Evolutionary conservation across 108 stramenopile species (phyloP), one percentile per base, ranked within the genome.

Genomic region (Cylindrotheca closterium): DNA sequence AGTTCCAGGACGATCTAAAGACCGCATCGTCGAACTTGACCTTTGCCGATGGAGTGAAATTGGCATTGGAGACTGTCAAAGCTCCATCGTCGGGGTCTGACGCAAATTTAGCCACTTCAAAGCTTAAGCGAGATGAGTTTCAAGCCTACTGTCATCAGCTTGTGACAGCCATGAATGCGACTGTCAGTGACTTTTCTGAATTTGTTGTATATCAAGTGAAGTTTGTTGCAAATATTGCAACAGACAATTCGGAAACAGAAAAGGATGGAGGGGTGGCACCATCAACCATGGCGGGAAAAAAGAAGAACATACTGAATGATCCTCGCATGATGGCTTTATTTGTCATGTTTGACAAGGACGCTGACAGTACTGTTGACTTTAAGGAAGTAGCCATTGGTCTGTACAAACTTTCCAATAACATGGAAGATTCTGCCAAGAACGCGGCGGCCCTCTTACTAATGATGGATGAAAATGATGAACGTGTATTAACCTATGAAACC

Each of bases 321-420:
- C 60, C 68, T 15, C 56, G 72, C 12, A 74, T 79, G 78, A 63
- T 69, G 32, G 50, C 58, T 18, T 29, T 79, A 7, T 79, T 79
- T 60, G 63, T 74, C 10, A 37, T 79, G 47, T 79, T 79, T 57
- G 78, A 79, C 47, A 69, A 65, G 66, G 64, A 79, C 37, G 49
- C 66, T 0, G 68, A 55, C 45, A 42, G 55, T 21, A 58, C 63
- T 22, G 72, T 79, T 22, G 73, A 71, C 47, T 79, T 79, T 46
- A 79, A 79, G 62, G 71, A 72, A 29, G 78, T 79, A 7, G 78
- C 78, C 55, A 63, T 74, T 34, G 70, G 70, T 8, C 59, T 79
- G 61, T 79, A 71, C 30, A 55, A 73, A 19, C 51, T 79, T n/a
- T 63, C 69, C 5, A 50, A 60, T 8, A 53, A 74, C 49, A 70